Evolutionary conservation across 306 rosid genomes (phyloP).

Genomic region (Glycine soja): DNA sequence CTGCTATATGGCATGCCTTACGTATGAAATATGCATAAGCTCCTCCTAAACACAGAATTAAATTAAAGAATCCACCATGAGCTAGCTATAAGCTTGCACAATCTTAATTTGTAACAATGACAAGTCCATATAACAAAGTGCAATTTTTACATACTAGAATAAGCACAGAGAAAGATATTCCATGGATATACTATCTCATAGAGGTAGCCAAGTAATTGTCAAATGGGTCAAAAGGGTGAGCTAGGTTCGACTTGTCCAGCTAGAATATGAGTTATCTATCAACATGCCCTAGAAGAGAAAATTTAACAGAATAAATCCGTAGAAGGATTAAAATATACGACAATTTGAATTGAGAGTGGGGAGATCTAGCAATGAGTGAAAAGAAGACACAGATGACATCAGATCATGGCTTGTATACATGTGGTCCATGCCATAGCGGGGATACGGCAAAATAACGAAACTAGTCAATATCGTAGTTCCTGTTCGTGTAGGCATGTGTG

Average conservation of each 20-base stretch:
- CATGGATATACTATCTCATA: neutral
- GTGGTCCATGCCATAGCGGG: conserved; percentile 60
- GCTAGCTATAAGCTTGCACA: neutral
- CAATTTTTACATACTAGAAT: conserved; percentile 22
- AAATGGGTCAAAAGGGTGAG: conserved; percentile 20
- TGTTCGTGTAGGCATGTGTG: conserved; percentile 37
- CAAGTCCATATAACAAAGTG: conserved; percentile 41
- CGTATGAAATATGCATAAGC: neutral
- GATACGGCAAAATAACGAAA: conserved; percentile 43
- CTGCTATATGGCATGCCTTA: neutral
- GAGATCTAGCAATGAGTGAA: neutral
- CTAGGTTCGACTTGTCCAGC: neutral
- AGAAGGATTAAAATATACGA: neutral
- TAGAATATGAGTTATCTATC: neutral
- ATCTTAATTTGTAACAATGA: neutral
- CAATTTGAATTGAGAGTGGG: conserved; percentile 14
- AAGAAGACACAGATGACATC: neutral
- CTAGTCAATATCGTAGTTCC: conserved; percentile 39
- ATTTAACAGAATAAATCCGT: neutral
- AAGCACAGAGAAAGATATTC: neutral
- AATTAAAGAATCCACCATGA: neutral
- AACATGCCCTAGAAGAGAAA: conserved; percentile 28
- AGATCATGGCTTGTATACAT: neutral
- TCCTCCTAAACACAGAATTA: no score
- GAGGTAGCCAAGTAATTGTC: neutral